A percentile compares a stretch with the other conserved stretches of the same genome.
These are phyloP conservation scores for Vitis hybrid DNA, from an alignment of 177 flowering plant species.

Conservation along the genomic window DNA sequence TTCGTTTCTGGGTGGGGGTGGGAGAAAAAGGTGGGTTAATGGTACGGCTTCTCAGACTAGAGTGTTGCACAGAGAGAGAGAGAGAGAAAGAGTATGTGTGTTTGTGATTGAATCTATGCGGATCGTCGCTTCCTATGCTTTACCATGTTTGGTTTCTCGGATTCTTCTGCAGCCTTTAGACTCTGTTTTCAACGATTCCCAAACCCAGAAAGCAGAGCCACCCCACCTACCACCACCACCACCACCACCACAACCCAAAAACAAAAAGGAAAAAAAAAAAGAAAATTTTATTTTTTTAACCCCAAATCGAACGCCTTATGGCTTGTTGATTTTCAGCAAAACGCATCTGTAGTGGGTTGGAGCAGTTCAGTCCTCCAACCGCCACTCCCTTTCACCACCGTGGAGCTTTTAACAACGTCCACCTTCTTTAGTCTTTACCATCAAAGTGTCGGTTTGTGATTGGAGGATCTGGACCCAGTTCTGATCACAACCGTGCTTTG, in stretches of 20 bases:
- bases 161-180: slow-evolving; percentile 27
- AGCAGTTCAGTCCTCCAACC: no score
- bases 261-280: no score
- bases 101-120: slow-evolving; percentile 8
- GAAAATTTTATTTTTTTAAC: not conserved
- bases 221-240: not conserved
- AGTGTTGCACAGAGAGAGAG: not conserved
- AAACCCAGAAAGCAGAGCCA: slow-evolving; percentile 19
- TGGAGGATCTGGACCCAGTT: no score
- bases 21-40: not conserved
- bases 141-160: slow-evolving; percentile 35
- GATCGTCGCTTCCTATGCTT: slow-evolving; percentile 25
- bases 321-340: no score
- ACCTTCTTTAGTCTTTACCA: no score
- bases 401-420: no score
- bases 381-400: no score
- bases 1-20: not conserved
- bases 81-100: not conserved
- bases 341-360: no score
- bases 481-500: no score
- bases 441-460: no score
- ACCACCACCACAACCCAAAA: not conserved
- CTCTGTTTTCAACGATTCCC: slow-evolving; percentile 30
- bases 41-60: not conserved
- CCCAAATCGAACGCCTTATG: not conserved